phyloP scores from a whole-genome alignment of 176 grass and related monocot genomes.

The Leersia perrieri region DNA sequence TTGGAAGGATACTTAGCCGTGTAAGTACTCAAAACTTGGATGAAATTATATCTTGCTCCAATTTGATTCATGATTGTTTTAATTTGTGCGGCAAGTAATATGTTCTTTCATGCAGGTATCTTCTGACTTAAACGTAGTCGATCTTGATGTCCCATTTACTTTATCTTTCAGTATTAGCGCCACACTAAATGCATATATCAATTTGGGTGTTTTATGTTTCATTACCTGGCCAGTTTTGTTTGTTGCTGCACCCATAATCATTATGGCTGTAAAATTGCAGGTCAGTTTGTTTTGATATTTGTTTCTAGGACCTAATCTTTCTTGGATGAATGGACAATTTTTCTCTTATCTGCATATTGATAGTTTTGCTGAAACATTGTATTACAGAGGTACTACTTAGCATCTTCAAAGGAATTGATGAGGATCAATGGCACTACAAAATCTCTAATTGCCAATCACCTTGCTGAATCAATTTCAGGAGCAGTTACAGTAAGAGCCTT shows the following conservation, averaged over 20 bases:
- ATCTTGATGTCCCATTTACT: constrained; percentile 44
- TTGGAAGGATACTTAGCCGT: constrained; percentile 46
- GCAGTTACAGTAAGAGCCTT: constrained; percentile 59
- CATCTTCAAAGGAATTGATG: constrained; percentile 67
- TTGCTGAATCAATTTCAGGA: constrained; percentile 65
- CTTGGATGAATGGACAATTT: neutral
- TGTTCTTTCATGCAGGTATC: constrained; percentile 40
- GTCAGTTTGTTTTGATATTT: neutral
- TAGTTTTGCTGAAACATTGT: neutral
- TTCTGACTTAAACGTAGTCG: constrained; percentile 42
- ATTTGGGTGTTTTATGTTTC: constrained; percentile 30
- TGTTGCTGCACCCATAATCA: constrained; percentile 27
- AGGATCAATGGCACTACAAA: constrained; percentile 72
- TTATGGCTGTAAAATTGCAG: constrained; percentile 31
- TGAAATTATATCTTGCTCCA: neutral
- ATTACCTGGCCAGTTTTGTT: constrained; percentile 49
- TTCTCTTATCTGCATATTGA: neutral
- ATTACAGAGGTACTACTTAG: constrained; percentile 48
- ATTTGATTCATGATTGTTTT: neutral
- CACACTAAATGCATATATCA: constrained; percentile 36
- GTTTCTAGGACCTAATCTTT: neutral
- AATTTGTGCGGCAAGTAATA: neutral
- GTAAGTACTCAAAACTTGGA: constrained; percentile 29
- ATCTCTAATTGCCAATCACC: constrained; percentile 57
- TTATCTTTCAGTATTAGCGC: constrained; percentile 38